These are phyloP conservation scores for Monilinia fructicola DNA, from an alignment of 2,329 filamentous ascomycete genomes.

Conservation along the genomic window DNA sequence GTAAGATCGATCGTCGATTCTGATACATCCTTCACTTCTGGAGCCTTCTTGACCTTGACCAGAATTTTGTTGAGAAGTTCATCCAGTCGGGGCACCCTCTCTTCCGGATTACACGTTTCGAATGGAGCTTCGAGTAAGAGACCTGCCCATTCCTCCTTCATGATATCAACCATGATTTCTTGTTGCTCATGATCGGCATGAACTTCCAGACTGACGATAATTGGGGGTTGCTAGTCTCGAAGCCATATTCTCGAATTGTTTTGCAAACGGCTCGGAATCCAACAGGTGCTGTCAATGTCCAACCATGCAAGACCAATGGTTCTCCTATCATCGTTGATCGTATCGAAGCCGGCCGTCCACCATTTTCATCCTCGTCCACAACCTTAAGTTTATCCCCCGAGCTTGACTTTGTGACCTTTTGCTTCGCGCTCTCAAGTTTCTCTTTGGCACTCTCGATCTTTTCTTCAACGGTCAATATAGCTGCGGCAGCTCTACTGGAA, in stretches of 20 bases:
- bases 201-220: constrained; percentile 91
- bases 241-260: constrained; percentile 76
- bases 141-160: constrained; percentile 82
- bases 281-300: constrained; percentile 82
- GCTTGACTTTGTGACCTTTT: constrained; percentile 28
- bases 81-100: constrained; percentile 65
- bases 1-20: background rate
- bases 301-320: constrained; percentile 81
- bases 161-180: constrained; percentile 88
- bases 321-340: constrained; percentile 50
- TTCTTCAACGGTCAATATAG: constrained; percentile 28
- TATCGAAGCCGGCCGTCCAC: constrained; percentile 37
- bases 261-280: constrained; percentile 84
- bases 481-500: constrained; percentile 37
- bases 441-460: constrained; percentile 32
- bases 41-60: constrained; percentile 70
- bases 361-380: constrained; percentile 26
- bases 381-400: constrained; percentile 26
- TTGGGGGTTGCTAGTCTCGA: constrained; percentile 68
- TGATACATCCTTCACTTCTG: constrained; percentile 1
- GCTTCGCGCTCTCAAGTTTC: constrained; percentile 35
- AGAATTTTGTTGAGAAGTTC: constrained; percentile 78
- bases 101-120: constrained; percentile 47
- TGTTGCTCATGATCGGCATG: constrained; percentile 83
- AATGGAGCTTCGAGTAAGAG: constrained; percentile 64